phyloP scores from a whole-genome alignment of 202 grass and related monocot genomes.

The Bolboschoenoplectus hybrid region DNA sequence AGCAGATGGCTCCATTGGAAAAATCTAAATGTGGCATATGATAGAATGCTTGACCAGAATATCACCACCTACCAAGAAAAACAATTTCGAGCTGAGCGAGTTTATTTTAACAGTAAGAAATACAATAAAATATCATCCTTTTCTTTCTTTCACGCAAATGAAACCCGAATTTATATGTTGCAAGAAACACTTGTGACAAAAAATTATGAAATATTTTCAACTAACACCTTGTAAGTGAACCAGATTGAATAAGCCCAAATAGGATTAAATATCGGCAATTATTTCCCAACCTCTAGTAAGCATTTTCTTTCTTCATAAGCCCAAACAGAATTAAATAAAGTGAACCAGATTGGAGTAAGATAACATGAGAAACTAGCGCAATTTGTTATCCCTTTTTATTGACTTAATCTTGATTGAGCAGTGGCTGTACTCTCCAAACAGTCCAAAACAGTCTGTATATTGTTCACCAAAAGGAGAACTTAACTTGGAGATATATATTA shows the following conservation, averaged over 20 bases:
- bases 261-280: neutral
- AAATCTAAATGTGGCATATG: slow-evolving; percentile 60
- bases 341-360: neutral
- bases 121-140: neutral
- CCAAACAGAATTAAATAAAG: neutral
- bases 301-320: neutral
- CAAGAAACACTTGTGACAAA: neutral
- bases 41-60: slow-evolving; percentile 67
- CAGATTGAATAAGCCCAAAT: too few relatives aligned
- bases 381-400: neutral
- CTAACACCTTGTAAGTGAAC: neutral
- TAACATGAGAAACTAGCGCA: neutral
- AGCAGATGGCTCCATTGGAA: slow-evolving; percentile 64
- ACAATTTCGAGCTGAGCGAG: slow-evolving; percentile 11
- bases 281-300: neutral
- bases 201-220: slow-evolving; percentile 1
- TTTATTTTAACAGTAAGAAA: neutral
- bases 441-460: neutral
- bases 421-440: neutral
- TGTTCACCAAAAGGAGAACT: neutral
- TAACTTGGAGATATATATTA: neutral
- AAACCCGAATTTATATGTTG: neutral
- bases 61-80: slow-evolving; percentile 53
- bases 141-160: neutral
- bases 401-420: neutral